These are phyloP conservation scores for Lizonia empirigonia DNA, from an alignment of 2,329 filamentous ascomycete species.

Conservation along the genomic window DNA sequence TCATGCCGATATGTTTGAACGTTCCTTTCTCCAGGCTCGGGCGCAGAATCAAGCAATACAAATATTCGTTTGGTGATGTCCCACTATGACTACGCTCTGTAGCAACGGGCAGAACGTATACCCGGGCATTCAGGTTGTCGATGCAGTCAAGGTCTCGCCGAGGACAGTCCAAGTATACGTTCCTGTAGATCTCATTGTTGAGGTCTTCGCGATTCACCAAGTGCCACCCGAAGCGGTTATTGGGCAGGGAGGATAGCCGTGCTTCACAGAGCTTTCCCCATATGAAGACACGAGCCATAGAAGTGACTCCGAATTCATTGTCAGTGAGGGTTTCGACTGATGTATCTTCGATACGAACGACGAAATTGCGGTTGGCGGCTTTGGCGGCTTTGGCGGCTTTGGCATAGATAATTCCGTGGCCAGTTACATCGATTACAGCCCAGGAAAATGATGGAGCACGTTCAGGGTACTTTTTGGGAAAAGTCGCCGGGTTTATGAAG, in stretches of 20 bases:
- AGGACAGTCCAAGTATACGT: conserved; percentile 20
- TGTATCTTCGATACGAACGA: background rate
- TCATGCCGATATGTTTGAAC: conserved; percentile 1
- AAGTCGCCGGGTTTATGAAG: background rate
- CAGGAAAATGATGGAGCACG: conserved; percentile 31
- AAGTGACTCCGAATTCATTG: background rate
- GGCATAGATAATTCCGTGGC: conserved; percentile 22
- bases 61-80: background rate
- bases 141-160: conserved; percentile 10
- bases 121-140: background rate
- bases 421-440: conserved; percentile 21
- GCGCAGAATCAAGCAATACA: background rate
- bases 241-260: background rate
- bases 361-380: background rate
- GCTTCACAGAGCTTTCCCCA: background rate
- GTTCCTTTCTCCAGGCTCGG: background rate
- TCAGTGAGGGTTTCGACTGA: background rate
- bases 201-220: conserved; percentile 3
- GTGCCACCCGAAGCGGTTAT: background rate
- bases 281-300: background rate
- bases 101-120: conserved; percentile 8
- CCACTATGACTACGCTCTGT: background rate
- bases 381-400: background rate
- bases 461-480: background rate
- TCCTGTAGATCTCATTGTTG: conserved; percentile 10